Evolutionary conservation across 257 asterid genomes (phyloP), one percentile per base, ranked within the genome.

Genomic region (Petrea volubilis): DNA sequence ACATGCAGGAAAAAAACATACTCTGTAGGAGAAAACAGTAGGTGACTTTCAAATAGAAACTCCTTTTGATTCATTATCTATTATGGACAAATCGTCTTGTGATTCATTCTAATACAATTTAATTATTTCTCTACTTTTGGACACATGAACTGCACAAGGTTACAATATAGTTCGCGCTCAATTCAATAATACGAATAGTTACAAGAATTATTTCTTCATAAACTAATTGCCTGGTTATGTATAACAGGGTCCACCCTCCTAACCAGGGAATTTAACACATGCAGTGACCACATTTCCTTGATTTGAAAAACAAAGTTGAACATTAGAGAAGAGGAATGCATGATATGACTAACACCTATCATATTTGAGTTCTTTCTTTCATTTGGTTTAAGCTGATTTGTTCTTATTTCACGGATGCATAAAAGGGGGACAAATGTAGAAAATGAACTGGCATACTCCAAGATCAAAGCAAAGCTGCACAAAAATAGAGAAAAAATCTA

Each of bases 311-410:
- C 38, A 27, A 50, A 28, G 44, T 24, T 61, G 29, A 57, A 47
- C 17, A 43, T 23, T 61, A 15, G 47, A 23, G 23, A 36, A 47
- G 50, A 52, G 68, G 21, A 18, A 59, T 36, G 44, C 11, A 24
- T 58, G 53, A 53, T 59, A 40, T 77, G 60, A 31, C 46, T 21
- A 66, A 28, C 63, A 23, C 61, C 33, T 59, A 43, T 64, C 13
- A 47, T 10, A 55, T 21, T 13, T 64, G 31, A 11, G 50, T 18
- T n/a, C 23, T 28, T n/a, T 49, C n/a, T 23, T 18, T 47, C 57
- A 28, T 36, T 52, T 77, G 43, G 20, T 60, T 66, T 52, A 27
- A 64, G 10, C 41, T 49, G 15, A 40, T 41, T n/a, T 13, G 41
- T 18, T 29, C 60, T 58, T 59, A 70, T 34, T 12, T 60, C 31